phyloP scores from a whole-genome alignment of 1,284 basidiomycete genomes.

The Leccinum solheimii region DNA sequence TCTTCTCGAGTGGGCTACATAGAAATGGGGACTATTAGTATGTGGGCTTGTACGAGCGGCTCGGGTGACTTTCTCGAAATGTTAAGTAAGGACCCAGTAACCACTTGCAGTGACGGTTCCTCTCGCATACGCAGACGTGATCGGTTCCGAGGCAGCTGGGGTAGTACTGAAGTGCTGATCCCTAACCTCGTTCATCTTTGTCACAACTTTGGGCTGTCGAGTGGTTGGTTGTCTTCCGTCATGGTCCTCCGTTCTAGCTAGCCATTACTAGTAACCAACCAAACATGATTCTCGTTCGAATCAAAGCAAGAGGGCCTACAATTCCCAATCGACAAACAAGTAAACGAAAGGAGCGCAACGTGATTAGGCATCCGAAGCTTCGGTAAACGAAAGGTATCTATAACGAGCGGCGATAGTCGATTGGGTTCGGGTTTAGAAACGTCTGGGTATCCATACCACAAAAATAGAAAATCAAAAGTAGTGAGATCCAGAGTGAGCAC shows the following conservation, averaged over 20 bases:
- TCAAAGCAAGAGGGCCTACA: neutral
- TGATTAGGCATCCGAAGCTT: neutral
- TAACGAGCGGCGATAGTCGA: neutral
- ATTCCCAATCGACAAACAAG: neutral
- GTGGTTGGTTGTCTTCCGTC: neutral
- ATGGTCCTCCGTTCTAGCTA: neutral
- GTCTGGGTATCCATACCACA: neutral
- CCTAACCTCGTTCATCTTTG: neutral
- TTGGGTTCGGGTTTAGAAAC: neutral
- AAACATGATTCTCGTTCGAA: neutral
- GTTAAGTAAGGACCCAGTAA: neutral
- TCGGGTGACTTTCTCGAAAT: neutral
- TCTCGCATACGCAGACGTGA: neutral
- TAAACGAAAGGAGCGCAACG: neutral
- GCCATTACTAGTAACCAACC: neutral
- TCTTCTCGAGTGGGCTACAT: neutral
- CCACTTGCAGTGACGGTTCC: no score
- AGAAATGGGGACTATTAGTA: neutral
- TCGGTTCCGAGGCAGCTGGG: no score
- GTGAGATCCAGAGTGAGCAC: neutral
- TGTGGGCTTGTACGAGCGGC: neutral
- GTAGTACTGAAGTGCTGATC: no score
- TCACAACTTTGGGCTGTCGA: neutral
- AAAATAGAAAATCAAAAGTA: neutral
- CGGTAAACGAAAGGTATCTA: neutral